Conservation (phyloP, 2,329 filamentous ascomycete genomes). For the Claviceps pazoutovae region DNA sequence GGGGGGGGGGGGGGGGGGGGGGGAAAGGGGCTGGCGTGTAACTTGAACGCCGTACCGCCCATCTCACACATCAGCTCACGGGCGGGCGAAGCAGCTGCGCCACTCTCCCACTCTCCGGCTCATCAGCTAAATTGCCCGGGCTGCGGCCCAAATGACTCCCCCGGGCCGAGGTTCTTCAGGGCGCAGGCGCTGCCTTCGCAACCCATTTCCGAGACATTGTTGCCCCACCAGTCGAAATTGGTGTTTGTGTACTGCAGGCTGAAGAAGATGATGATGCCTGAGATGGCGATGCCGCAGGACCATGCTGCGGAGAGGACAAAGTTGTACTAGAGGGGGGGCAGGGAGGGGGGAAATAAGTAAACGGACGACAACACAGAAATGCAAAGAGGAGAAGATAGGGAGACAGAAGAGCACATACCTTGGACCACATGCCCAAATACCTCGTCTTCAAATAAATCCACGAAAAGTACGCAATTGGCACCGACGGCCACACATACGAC, state of each 20-base stretch:
- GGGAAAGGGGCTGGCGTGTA: too few relatives aligned
- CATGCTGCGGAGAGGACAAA: constrained; percentile 39
- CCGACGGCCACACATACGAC: constrained; percentile 35
- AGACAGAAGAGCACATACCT: constrained; percentile 18
- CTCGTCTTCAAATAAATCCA: constrained; percentile 38
- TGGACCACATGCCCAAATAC: constrained; percentile 37
- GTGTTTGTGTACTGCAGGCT: constrained; percentile 30
- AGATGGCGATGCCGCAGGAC: constrained; percentile 34
- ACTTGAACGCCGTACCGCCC: too few relatives aligned
- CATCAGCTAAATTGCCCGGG: constrained; percentile 23
- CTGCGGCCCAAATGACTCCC: constrained; percentile 26
- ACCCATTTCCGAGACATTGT: constrained; percentile 25
- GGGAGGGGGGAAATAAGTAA: too few relatives aligned
- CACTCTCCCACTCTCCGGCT: neutral
- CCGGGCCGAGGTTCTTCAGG: constrained; percentile 18
- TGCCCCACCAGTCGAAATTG: constrained; percentile 36
- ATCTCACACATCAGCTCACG: too few relatives aligned
- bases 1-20: too few relatives aligned
- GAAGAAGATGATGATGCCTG: constrained; percentile 40
- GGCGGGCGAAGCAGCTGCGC: neutral
- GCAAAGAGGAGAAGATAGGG: neutral
- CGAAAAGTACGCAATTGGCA: constrained; percentile 37
- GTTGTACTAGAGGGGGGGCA: constrained; percentile 29
- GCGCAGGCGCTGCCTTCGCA: constrained; percentile 29
- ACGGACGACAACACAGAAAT: neutral